Evolutionary conservation across 2,329 filamentous ascomycete species (phyloP).

Genomic region (Botrytis elliptica): DNA sequence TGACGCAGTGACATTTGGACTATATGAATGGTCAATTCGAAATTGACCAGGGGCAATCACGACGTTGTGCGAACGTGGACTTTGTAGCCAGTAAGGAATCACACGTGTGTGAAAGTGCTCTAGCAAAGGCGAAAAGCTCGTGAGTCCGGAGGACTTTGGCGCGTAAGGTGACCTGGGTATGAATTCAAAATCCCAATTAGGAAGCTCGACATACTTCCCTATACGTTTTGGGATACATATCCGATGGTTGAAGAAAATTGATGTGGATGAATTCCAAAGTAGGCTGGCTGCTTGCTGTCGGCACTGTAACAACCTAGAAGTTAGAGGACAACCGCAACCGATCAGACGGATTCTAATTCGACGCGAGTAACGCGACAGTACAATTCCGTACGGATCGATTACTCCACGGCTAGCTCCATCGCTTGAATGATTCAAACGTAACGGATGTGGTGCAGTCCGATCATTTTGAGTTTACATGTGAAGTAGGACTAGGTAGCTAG

Average conservation of each 20-base stretch:
- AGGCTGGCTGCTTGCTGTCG: background rate
- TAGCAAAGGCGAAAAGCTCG: background rate
- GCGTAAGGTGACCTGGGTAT: background rate
- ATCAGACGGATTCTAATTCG: background rate
- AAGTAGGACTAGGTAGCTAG: background rate
- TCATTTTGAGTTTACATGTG: background rate
- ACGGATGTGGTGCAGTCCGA: background rate
- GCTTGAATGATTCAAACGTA: background rate
- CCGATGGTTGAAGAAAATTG: background rate
- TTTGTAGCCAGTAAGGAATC: background rate
- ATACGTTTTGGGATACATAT: background rate
- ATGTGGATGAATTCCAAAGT: background rate
- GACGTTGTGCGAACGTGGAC: background rate
- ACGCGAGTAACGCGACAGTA: background rate
- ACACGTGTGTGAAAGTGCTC: background rate
- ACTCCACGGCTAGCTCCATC: background rate
- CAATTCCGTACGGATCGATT: background rate
- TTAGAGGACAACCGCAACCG: background rate
- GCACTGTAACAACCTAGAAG: background rate
- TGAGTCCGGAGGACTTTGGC: background rate
- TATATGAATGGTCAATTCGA: background rate
- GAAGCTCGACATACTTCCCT: background rate
- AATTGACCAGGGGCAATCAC: background rate
- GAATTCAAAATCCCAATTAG: background rate
- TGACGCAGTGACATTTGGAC: background rate